phyloP scores from a whole-genome alignment of 202 grass and related monocot genomes.

The Panicum hallii region DNA sequence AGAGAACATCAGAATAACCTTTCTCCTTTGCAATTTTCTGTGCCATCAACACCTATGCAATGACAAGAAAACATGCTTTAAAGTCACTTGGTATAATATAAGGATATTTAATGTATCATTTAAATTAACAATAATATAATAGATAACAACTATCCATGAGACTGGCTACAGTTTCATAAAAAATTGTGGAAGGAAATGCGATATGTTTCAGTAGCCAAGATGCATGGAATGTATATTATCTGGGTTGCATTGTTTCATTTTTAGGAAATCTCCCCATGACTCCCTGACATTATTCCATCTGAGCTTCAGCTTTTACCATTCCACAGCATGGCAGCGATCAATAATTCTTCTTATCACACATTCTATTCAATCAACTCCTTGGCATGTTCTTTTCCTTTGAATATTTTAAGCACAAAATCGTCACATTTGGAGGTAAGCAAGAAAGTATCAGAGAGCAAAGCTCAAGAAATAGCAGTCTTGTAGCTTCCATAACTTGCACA shows the following conservation, averaged over 20 bases:
- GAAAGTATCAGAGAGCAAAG: constrained; percentile 23
- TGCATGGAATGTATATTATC: constrained; percentile 5
- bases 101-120: neutral
- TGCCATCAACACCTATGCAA: constrained; percentile 81
- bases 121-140: neutral
- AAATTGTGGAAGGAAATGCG: neutral
- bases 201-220: constrained; percentile 1
- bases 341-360: constrained; percentile 9
- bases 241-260: constrained; percentile 15
- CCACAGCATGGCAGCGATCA: neutral
- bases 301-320: constrained; percentile 11
- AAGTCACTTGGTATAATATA: neutral
- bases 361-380: constrained; percentile 13
- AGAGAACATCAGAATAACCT: constrained; percentile 95
- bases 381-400: neutral
- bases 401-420: constrained; percentile 33
- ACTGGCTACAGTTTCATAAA: neutral
- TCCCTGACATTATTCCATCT: neutral
- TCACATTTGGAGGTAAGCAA: constrained; percentile 20
- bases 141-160: neutral
- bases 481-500: neutral
- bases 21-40: constrained; percentile 95
- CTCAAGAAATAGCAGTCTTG: constrained; percentile 5
- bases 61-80: constrained; percentile 34
- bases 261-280: neutral